Conservation (phyloP, 768 basidiomycete species). For the Suillus lakei region DNA sequence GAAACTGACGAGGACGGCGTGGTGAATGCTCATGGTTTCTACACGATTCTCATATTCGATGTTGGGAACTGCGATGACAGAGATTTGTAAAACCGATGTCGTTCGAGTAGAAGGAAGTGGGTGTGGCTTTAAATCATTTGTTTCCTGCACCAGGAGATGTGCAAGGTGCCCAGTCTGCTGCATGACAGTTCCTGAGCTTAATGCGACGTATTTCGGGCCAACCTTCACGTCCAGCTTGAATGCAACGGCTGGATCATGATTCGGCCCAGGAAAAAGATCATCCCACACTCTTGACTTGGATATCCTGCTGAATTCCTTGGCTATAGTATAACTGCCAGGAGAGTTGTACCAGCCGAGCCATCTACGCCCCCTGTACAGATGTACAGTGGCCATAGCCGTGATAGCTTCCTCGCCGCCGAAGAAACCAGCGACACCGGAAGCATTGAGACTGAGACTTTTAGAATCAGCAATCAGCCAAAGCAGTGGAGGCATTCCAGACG, state of each 20-base stretch:
- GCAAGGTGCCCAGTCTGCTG: slow-evolving; percentile 26
- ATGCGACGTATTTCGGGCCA: slow-evolving; percentile 33
- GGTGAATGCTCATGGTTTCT: neutral
- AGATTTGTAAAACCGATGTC: neutral
- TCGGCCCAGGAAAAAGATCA: slow-evolving; percentile 27
- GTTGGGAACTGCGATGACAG: neutral
- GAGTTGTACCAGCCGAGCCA: slow-evolving; percentile 44
- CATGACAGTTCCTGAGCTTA: slow-evolving; percentile 25
- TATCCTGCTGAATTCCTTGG: slow-evolving; percentile 32
- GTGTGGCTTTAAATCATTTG: neutral
- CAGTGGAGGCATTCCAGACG: slow-evolving; percentile 21
- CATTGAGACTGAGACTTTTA: slow-evolving; percentile 26
- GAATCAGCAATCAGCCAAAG: slow-evolving; percentile 8
- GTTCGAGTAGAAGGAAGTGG: slow-evolving; percentile 8
- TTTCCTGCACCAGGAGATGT: slow-evolving; percentile 22
- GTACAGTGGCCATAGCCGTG: slow-evolving; percentile 34
- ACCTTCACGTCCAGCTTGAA: slow-evolving; percentile 30
- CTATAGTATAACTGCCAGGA: slow-evolving; percentile 35
- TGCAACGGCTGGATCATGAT: slow-evolving; percentile 22
- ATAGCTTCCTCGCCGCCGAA: slow-evolving; percentile 40
- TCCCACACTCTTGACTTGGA: slow-evolving; percentile 31
- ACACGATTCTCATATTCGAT: neutral
- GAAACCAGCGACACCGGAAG: slow-evolving; percentile 37
- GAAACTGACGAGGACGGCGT: slow-evolving; percentile 19
- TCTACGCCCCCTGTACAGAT: slow-evolving; percentile 29